Conservation (phyloP, 441 rosid species). For the Erysimum cheiri region DNA sequence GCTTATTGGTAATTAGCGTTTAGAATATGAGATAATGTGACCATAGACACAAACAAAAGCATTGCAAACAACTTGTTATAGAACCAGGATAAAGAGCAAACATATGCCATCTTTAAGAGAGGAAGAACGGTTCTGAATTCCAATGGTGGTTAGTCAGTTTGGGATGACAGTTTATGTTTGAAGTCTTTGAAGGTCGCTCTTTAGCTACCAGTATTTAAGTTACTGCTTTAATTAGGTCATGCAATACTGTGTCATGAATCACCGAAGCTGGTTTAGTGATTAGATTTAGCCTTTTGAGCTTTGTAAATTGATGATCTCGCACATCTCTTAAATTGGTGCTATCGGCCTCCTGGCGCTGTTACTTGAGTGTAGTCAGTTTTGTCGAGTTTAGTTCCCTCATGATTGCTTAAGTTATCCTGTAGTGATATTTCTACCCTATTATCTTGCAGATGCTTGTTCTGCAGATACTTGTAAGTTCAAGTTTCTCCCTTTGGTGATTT, state of each 20-base stretch:
- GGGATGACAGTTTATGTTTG: not conserved
- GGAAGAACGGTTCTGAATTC: not conserved
- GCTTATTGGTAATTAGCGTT: conserved; percentile 9
- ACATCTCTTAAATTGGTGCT: not conserved
- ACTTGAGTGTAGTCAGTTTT: conserved; percentile 22
- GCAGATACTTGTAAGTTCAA: conserved; percentile 74
- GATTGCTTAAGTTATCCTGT: conserved; percentile 5
- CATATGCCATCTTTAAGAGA: not conserved
- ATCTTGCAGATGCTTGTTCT: conserved; percentile 81
- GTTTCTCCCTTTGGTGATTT: conserved; percentile 30
- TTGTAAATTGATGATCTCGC: not conserved
- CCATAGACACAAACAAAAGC: not conserved
- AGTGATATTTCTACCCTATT: conserved; percentile 32
- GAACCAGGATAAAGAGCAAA: conserved; percentile 4
- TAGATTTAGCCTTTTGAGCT: not conserved
- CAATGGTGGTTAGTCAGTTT: not conserved
- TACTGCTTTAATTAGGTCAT: not conserved
- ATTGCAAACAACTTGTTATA: conserved; percentile 2
- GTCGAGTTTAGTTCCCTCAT: conserved; percentile 19
- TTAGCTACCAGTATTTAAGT: not conserved
- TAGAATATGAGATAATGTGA: not conserved
- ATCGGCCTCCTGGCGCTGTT: not conserved
- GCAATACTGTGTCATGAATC: not conserved
- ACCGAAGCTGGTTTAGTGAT: not conserved
- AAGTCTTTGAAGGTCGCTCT: conserved; percentile 13